Percentiles rank a stretch among this genome's conserved stretches.
Conservation (phyloP, 495 filamentous ascomycete species). For the Usnea hakonensis region DNA sequence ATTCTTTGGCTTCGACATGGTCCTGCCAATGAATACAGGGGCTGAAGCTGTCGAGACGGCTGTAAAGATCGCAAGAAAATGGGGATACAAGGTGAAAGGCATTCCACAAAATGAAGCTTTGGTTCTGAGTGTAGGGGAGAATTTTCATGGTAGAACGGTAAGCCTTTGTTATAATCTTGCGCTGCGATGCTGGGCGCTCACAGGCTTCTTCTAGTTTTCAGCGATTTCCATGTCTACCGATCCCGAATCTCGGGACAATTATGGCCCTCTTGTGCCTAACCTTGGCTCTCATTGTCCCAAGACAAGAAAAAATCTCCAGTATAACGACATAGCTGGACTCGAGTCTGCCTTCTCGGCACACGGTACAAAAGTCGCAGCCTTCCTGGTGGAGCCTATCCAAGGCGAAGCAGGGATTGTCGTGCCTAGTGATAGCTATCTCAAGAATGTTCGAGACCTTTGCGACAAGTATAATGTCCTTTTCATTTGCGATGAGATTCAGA, state of each 20-base stretch:
- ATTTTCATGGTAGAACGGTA: constrained; percentile 94
- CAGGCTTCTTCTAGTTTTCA: constrained; percentile 58
- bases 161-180: constrained; percentile 9
- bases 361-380: constrained; percentile 79
- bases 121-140: constrained; percentile 77
- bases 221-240: constrained; percentile 93
- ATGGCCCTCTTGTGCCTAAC: constrained; percentile 88
- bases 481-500: constrained; percentile 99
- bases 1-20: constrained; percentile 96
- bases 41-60: constrained; percentile 98
- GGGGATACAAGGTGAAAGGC: constrained; percentile 95
- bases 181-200: constrained; percentile 8
- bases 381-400: constrained; percentile 96
- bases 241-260: constrained; percentile 91
- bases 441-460: constrained; percentile 74
- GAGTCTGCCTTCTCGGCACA: constrained; percentile 71
- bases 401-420: constrained; percentile 97
- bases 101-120: constrained; percentile 79
- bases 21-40: constrained; percentile 97
- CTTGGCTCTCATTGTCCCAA: constrained; percentile 72
- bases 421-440: constrained; percentile 81
- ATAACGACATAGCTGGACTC: constrained; percentile 76
- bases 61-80: constrained; percentile 96
- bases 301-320: constrained; percentile 71
- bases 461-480: constrained; percentile 88